Conservation (phyloP, 768 basidiomycete genomes). For the Serpula lacrymans region DNA sequence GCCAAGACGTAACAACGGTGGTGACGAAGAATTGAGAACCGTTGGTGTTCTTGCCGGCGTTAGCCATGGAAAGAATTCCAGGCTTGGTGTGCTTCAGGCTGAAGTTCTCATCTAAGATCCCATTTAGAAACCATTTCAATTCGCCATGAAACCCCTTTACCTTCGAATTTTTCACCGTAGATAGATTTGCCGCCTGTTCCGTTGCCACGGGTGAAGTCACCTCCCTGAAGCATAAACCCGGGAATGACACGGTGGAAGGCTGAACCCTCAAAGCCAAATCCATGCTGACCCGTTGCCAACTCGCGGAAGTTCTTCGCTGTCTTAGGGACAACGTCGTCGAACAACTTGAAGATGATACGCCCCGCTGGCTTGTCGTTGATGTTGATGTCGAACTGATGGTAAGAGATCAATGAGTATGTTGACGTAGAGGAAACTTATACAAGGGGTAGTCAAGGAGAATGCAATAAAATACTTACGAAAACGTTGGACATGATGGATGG, state of each 20-base stretch:
- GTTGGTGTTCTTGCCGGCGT: conserved; percentile 79
- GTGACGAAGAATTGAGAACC: conserved; percentile 93
- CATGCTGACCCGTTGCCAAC: conserved; percentile 72
- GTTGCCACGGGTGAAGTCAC: conserved; percentile 70
- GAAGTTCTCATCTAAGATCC: conserved; percentile 80
- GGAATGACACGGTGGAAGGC: conserved; percentile 84
- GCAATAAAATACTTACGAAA: conserved; percentile 11
- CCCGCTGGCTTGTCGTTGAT: conserved; percentile 41
- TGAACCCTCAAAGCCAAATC: conserved; percentile 68
- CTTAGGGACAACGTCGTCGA: conserved; percentile 70
- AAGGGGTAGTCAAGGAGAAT: too few species aligned
- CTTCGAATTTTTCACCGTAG: conserved; percentile 65
- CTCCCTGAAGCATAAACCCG: conserved; percentile 86
- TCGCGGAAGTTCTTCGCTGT: conserved; percentile 87
- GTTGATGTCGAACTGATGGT: conserved; percentile 61
- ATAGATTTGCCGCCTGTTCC: conserved; percentile 83
- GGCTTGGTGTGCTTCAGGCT: conserved; percentile 67
- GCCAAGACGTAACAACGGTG: conserved; percentile 72
- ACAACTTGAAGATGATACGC: conserved; percentile 82
- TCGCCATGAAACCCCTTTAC: conserved; percentile 30
- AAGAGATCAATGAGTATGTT: background rate
- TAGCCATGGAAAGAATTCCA: conserved; percentile 75
- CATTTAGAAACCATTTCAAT: conserved; percentile 18
- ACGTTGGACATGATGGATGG: conserved; percentile 14
- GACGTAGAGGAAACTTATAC: too few species aligned